These are phyloP conservation scores for Syzygium jambos DNA, from an alignment of 345 rosid species.

Conservation along the genomic window DNA sequence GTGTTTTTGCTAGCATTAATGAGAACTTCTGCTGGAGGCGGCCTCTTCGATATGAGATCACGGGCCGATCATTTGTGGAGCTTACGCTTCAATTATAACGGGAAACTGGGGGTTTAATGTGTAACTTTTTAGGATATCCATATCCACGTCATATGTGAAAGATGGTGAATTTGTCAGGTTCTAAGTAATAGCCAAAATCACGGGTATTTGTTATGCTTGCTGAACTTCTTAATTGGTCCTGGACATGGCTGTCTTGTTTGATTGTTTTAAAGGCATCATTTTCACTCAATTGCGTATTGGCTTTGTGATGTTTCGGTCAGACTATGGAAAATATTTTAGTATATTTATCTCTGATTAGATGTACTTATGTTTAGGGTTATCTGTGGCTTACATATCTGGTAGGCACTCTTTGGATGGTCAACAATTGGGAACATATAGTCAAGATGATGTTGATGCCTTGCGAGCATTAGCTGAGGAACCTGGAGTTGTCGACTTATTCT, in stretches of 20 bases:
- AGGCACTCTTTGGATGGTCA: slow-evolving; percentile 43
- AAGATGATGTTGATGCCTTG: slow-evolving; percentile 81
- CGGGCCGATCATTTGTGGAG: not conserved
- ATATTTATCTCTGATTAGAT: slow-evolving; percentile 10
- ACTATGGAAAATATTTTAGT: not conserved
- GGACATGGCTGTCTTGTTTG: not conserved
- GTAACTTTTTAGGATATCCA: not conserved
- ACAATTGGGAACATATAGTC: slow-evolving; percentile 63
- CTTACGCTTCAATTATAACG: not conserved
- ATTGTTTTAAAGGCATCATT: not conserved
- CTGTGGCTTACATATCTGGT: slow-evolving; percentile 79
- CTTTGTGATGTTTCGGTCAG: not conserved
- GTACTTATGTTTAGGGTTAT: slow-evolving; percentile 48
- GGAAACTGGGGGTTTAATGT: not conserved
- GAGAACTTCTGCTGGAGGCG: not conserved
- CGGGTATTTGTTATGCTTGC: not conserved
- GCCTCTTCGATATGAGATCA: not conserved
- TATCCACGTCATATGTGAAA: not conserved
- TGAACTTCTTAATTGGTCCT: not conserved
- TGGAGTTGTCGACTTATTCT: slow-evolving; percentile 67
- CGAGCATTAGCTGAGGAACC: slow-evolving; percentile 92
- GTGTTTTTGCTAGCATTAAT: not conserved
- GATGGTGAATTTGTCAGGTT: not conserved
- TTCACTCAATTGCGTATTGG: not conserved
- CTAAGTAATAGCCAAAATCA: not conserved